phyloP scores from a whole-genome alignment of 495 filamentous ascomycete species.

The Hyaloscypha finlandica region DNA sequence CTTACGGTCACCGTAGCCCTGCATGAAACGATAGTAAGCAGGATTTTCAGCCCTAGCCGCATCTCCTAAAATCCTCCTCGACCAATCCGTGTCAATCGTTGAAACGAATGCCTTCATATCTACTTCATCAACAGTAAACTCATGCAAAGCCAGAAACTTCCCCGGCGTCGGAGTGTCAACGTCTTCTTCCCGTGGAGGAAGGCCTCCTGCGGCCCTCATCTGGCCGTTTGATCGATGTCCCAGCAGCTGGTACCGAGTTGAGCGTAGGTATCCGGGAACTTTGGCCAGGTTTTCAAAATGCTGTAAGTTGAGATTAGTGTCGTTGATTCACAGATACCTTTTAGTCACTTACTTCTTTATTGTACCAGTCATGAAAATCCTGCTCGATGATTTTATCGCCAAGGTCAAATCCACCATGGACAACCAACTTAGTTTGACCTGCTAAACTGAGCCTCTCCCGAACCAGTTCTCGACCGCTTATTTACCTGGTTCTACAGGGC shows the following conservation, averaged over 20 bases:
- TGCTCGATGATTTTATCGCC: slow-evolving; percentile 19
- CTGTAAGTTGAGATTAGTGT: neutral
- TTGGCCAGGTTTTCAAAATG: slow-evolving; percentile 11
- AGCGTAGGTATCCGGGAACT: slow-evolving; percentile 28
- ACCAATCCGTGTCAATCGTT: slow-evolving; percentile 14
- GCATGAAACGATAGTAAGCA: neutral
- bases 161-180: neutral
- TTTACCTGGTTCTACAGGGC: neutral
- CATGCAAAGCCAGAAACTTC: slow-evolving; percentile 9
- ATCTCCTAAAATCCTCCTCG: slow-evolving; percentile 8
- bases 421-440: slow-evolving; percentile 23
- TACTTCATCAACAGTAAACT: slow-evolving; percentile 4
- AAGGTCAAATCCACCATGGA: slow-evolving; percentile 29
- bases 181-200: neutral
- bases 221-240: slow-evolving; percentile 12
- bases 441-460: neutral
- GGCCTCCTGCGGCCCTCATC: neutral
- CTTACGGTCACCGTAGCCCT: neutral
- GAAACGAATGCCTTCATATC: slow-evolving; percentile 1
- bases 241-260: slow-evolving; percentile 27
- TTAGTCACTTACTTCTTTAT: slow-evolving; percentile 1
- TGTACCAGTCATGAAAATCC: slow-evolving; percentile 30
- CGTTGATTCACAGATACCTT: neutral
- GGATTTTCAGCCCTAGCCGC: slow-evolving; percentile 8
- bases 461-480: neutral